Base-by-base conservation (phyloP, 768 basidiomycete species). In the Suillus discolor region DNA sequence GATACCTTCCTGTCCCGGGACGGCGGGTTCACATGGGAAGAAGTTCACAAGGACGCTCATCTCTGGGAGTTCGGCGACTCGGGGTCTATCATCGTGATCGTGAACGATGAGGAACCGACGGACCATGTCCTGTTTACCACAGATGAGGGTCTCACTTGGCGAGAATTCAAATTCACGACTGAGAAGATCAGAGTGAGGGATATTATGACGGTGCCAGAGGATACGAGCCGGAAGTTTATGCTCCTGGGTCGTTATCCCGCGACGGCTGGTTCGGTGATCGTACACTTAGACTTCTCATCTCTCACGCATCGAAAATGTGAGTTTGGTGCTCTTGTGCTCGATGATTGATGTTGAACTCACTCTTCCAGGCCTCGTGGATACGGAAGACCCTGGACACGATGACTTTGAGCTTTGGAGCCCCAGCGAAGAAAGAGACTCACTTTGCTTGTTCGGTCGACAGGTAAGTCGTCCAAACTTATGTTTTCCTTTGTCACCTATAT, bases 391-490 rank as follows among this genome's bases (percentile, higher is more conserved):
- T 8, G 84, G 83, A 20, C 80, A 89, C 45, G 96, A 98, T 73
- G 97, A 99, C 79, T 99, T 99, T 73, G 96, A 99, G 74, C 79
- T 97, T 2, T 99, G 97, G 97, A 95, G 92, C 73, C 97, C 97
- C 0, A 93, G 92, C 65, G 91, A 96, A 72, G 89, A 89, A 55
- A 87, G 97, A n/a, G 80, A 85, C 41, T 96, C 99, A 72, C 81
- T 81, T 9, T 99, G 97, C 78, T 79, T 99, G 34, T 99, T 99
- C 69, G 97, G 97, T 25, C 86, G 92, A 65, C 92, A 94, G 85
- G 94, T 93, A 61, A 47, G 79, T 66, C 7, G 16, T 34, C 25
- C 4, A 25, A 20, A 60, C 18, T 41, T 6, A 3, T 16, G 7
- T 23, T 25, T 41, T 62, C 41, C 60, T 25, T 42, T 23, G 20